Base-by-base conservation (phyloP, 2,329 filamentous ascomycete genomes). In the Stromatinia cepivora region DNA sequence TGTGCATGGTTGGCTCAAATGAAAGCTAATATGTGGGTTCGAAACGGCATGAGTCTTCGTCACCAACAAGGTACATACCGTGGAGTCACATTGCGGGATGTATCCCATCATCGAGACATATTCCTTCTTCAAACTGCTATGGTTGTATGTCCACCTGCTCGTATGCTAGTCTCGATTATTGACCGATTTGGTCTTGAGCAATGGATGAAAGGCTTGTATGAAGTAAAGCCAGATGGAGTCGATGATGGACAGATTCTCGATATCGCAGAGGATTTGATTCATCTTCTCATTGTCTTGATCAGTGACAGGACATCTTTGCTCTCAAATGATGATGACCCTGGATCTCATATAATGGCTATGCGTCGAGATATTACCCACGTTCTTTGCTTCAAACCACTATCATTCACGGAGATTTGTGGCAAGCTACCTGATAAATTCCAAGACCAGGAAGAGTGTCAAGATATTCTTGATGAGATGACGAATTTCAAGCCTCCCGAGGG, bases 1-100 rank as follows among this genome's bases (percentile, higher is more conserved):
- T 97, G 93, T 78, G 93, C 93, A 28, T 99, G 95, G 95, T 84
- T 99, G 45, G 92, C 95, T 8, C 96, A 99, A 81, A 98, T 99
- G 88, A 97, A 97, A 79, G 93, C 94, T 25, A 92, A 93, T 65
- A 97, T 98, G 89, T 99, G 96, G 95, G 94, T 99, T 72, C 89
- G 95, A 69, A 99, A 99, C 78, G 95, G 95, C 2, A 93, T 99
- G 77, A 98, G 94, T 76, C 86, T 99, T 65, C 89, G 94, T 52
- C 95, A 99, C 79, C 95, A 99, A 80, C 95, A 96, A 78, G 91
- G 91, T 66, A 95, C 94, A 25, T 99, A 99, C 78, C 90, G 93
- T 22, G 94, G 93, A 53, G 93, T 97, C 20, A 88, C 89, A 15
- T 92, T 96, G 76, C 86, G 95, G 73, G 95, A 99, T 79, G 92